A percentile compares a stretch with the other conserved stretches of the same genome.
These are phyloP conservation scores for Neurospora sublineolata DNA, from an alignment of 495 filamentous ascomycete species.

Conservation along the genomic window DNA sequence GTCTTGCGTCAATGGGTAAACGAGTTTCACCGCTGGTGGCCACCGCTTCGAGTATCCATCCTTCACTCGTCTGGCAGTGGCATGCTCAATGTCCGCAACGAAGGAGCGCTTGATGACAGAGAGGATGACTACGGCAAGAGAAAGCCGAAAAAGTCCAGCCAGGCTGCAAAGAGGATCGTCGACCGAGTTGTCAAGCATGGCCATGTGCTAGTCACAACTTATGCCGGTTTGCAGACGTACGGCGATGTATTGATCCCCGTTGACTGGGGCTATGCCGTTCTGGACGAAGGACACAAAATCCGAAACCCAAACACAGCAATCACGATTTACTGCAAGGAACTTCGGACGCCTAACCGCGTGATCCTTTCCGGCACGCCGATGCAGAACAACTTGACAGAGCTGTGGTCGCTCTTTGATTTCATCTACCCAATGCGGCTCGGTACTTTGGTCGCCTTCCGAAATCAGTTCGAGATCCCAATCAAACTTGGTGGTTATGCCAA, in stretches of 20 bases:
- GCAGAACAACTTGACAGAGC: constrained; percentile 92
- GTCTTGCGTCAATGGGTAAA: constrained; percentile 96
- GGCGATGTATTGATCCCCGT: constrained; percentile 62
- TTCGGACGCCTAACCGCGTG: constrained; percentile 75
- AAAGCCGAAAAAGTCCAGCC: constrained; percentile 34
- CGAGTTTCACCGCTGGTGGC: constrained; percentile 98
- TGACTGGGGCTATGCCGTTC: constrained; percentile 85
- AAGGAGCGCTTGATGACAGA: constrained; percentile 61
- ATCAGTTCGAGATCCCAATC: constrained; percentile 86
- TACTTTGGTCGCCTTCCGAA: constrained; percentile 77
- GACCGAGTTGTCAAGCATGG: constrained; percentile 74
- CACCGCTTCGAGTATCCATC: constrained; percentile 84
- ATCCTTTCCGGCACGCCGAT: constrained; percentile 95
- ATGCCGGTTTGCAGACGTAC: constrained; percentile 84
- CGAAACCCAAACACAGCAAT: constrained; percentile 88
- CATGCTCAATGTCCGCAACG: constrained; percentile 71
- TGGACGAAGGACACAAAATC: constrained; percentile 97
- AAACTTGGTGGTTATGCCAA: constrained; percentile 85
- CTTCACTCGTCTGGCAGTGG: constrained; percentile 90
- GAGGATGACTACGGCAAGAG: constrained; percentile 34
- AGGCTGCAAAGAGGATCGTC: constrained; percentile 64
- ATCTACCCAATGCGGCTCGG: constrained; percentile 91
- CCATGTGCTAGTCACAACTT: constrained; percentile 89
- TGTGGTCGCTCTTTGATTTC: constrained; percentile 99
- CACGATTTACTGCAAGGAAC: constrained; percentile 84